Base-by-base conservation (phyloP, 139 green algal genomes). In the Klebsormidium nitens region DNA sequence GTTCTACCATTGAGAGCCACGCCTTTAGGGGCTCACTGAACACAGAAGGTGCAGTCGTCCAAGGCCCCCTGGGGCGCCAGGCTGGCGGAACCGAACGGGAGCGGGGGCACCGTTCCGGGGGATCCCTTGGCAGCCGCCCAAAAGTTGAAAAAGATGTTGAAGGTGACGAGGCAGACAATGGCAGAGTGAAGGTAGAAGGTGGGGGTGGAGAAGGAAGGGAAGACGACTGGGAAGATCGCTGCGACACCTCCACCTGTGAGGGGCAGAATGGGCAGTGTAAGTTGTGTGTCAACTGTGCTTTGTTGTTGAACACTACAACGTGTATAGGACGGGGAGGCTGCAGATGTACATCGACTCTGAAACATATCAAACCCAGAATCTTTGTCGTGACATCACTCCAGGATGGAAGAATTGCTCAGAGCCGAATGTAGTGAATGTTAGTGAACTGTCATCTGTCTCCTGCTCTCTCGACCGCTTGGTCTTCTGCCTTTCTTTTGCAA, bases 131-230 rank as follows among this genome's bases (percentile, higher is more conserved):
- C 29, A 44, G 36, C 59, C 17, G 57, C 28, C 36, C 59, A 19
- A 38, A 69, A 82, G 49, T 82, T 74, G 50, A 79, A 82, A 47
- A 74, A 35, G 28, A 66, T 44, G 57, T 82, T 79, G 40, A 76
- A 62, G 34, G 50, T 60, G 42, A 79, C 34, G 36, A 59, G 37
- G 46, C 32, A 11, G 6, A 60, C 67, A 36, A 74, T 28, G 59
- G 40, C 26, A 1, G 59, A 40, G 35, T 78, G 36, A 14, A 59
- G 32, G 28, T 59, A 56, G n/a, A 64, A 31, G 6, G 14, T 19
- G 36, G 52, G 42, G 58, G 40, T 14, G 36, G 46, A 52, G 37
- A 37, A n/a, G 5, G 5, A 8, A 26, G 59, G 36, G 42, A 58
- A 71, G 46, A 66, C 17, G 32, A 76, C 1, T 5, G 70, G 48